Base-by-base conservation (phyloP, 768 basidiomycete species). In the Mycena floridula region DNA sequence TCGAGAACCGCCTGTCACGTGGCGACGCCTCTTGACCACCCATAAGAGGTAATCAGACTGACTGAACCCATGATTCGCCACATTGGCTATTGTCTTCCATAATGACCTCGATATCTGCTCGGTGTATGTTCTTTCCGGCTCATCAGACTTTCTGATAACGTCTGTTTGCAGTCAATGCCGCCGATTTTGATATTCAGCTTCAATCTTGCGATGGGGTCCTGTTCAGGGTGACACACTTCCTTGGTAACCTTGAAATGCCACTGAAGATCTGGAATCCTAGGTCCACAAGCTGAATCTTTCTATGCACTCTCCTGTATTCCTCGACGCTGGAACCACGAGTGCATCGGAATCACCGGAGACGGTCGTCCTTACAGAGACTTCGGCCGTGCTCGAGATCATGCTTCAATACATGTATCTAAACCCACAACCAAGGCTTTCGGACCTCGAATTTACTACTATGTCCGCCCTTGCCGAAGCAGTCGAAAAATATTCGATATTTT, bases 401-500 rank as follows among this genome's bases (percentile, higher is more conserved):
- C 45, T 55, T 36, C 56, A 57, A 30, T 57, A 46, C 45, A 51
- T 57, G 45, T 52, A 54, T 32, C 48, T 45, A 1, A 50, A 51
- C 20, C 52, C 40, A 1, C 58, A 57, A 13, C 58, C 56, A 3
- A 46, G 54, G 22, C 50, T 59, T 20, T 15, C 25, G 11, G 28
- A 18, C 4, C 27, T 57, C 25, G 40, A 50, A 3, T 55, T 55
- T 44, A 20, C 21, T 5, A 26, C 46, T 7, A 16, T 52, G n/a
- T 37, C 41, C 6, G 50, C 23, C 3, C 39, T 59, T 3, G 55
- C 56, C 4, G 54, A 57, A 26, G 56, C 58, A 4, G 56, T 49
- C 5, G 54, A 59, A 51, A 59, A 59, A 25, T 59, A 59, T 26
- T 22, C 48, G 40, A 44, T 59, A 3, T 53, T 50, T 23, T 44